Evolutionary conservation across 2,329 filamentous ascomycete species (phyloP).

Genomic region (Fusarium dlaminii): DNA sequence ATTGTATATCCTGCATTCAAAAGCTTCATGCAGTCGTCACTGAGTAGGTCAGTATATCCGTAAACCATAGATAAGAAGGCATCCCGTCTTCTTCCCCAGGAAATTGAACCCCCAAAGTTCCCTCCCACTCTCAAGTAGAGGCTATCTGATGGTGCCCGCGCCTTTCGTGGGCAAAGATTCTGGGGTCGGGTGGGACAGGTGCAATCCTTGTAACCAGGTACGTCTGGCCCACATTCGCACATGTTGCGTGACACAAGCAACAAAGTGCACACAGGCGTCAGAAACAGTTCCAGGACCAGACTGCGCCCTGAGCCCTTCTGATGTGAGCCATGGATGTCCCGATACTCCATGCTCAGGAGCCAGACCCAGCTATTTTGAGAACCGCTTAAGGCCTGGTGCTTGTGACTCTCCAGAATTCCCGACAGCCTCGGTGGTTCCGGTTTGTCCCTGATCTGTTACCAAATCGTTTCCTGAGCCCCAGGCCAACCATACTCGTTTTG

Average conservation of each 20-base stretch:
- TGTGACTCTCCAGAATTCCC: constrained; percentile 21
- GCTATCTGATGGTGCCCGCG: constrained; percentile 35
- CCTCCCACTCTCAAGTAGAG: constrained; percentile 32
- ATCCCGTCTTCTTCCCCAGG: constrained; percentile 4
- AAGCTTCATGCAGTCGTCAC: not conserved
- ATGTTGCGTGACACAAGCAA: not conserved
- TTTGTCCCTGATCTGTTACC: constrained; percentile 42
- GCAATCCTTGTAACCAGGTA: not conserved
- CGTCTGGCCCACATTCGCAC: constrained; percentile 13
- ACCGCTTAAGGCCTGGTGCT: constrained; percentile 7
- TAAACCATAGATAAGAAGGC: constrained; percentile 30
- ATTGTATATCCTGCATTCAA: constrained; percentile 30
- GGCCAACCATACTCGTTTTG: constrained; percentile 25
- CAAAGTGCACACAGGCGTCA: constrained; percentile 24
- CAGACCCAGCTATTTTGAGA: constrained; percentile 31
- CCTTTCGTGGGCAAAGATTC: constrained; percentile 29
- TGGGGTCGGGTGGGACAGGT: constrained; percentile 36
- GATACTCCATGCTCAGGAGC: not conserved
- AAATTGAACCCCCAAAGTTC: constrained; percentile 25
- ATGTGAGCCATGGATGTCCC: constrained; percentile 17
- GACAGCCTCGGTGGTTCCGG: constrained; percentile 35
- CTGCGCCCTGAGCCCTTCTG: constrained; percentile 21
- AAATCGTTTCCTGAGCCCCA: constrained; percentile 41
- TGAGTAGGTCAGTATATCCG: not conserved
- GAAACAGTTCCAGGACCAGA: constrained; percentile 24